These are phyloP conservation scores for Arctium minus DNA, from an alignment of 129 eudicot species.

Conservation along the genomic window DNA sequence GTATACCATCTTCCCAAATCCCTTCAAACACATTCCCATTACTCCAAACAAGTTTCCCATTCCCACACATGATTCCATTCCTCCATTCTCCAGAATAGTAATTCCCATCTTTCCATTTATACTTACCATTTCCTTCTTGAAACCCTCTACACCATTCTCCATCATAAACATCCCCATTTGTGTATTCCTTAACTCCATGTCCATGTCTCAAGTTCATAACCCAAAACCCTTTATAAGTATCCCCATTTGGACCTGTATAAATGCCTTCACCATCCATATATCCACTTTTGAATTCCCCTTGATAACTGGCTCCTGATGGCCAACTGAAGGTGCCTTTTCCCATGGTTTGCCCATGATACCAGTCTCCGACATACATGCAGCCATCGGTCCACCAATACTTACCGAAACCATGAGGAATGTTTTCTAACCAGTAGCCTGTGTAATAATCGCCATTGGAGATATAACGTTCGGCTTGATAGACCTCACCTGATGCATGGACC, in stretches of 20 bases:
- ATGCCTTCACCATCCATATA: constrained; percentile 76
- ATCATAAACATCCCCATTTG: constrained; percentile 55
- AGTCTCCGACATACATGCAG: constrained; percentile 64
- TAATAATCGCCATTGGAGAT: constrained; percentile 71
- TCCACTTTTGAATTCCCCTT: constrained; percentile 66
- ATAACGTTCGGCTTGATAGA: constrained; percentile 44
- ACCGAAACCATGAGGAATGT: constrained; percentile 59
- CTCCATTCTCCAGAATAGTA: constrained; percentile 53
- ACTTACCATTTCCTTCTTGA: constrained; percentile 64
- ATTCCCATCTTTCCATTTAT: constrained; percentile 59
- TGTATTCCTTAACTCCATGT: constrained; percentile 37
- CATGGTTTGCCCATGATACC: constrained; percentile 60
- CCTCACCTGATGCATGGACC: constrained; percentile 28
- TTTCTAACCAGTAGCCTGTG: constrained; percentile 57
- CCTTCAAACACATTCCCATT: constrained; percentile 60
- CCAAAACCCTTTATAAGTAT: constrained; percentile 52
- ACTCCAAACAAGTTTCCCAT: constrained; percentile 45
- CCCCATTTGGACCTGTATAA: constrained; percentile 48
- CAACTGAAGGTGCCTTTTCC: constrained; percentile 64
- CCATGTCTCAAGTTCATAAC: constrained; percentile 71
- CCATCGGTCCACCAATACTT: constrained; percentile 81
- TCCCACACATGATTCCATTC: constrained; percentile 50
- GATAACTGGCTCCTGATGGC: constrained; percentile 67
- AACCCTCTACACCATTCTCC: constrained; percentile 66
- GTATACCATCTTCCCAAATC: constrained; percentile 59